These are phyloP conservation scores for Delonix regia DNA, from an alignment of 306 rosid genomes.

Conservation along the genomic window DNA sequence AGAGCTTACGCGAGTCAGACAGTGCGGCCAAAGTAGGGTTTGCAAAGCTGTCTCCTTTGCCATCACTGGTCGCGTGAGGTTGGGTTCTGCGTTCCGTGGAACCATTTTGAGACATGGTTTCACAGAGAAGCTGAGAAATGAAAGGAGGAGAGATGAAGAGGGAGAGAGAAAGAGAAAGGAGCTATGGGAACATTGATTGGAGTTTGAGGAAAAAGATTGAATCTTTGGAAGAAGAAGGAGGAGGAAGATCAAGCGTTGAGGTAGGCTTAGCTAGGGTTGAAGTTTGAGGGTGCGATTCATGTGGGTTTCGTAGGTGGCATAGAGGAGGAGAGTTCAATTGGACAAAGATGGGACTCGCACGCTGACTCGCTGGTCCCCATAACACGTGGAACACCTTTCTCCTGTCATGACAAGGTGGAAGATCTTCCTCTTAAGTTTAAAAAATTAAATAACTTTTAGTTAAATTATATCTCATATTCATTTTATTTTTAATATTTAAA, in stretches of 20 bases:
- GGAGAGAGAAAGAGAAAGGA: too few species aligned
- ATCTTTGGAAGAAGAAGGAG: background rate
- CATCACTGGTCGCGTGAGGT: slow-evolving; percentile 36
- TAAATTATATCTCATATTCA: too few species aligned
- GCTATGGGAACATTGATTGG: background rate
- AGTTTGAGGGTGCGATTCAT: background rate
- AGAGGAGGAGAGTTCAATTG: background rate
- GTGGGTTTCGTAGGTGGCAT: background rate
- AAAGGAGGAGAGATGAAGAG: background rate
- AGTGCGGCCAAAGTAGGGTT: slow-evolving; percentile 20
- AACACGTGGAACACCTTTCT: background rate
- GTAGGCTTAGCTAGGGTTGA: background rate
- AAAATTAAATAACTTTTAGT: too few species aligned
- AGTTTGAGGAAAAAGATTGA: background rate
- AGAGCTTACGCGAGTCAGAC: slow-evolving; percentile 47
- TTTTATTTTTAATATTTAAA: too few species aligned
- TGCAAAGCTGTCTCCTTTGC: slow-evolving; percentile 49
- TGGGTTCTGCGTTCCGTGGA: slow-evolving; percentile 52
- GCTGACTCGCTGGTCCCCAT: background rate
- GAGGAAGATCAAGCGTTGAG: background rate
- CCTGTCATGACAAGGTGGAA: background rate
- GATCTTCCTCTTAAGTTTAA: background rate
- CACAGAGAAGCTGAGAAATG: background rate
- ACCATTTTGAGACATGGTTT: slow-evolving; percentile 57
- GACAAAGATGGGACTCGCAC: background rate